Evolutionary conservation across 805 yeast species (phyloP).

Genomic region (Hyphopichia homilentoma): DNA sequence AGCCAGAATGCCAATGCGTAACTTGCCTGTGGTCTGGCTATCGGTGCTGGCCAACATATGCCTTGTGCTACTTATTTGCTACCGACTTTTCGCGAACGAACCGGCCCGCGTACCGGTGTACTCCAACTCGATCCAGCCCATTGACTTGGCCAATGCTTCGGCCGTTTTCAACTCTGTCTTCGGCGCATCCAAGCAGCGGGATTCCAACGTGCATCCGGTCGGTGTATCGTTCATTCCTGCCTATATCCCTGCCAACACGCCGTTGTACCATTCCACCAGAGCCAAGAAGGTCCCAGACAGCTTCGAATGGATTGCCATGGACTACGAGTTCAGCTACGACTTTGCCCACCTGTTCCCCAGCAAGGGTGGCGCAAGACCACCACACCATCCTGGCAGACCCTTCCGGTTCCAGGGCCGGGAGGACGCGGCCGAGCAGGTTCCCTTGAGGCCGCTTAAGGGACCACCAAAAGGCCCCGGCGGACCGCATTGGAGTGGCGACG

Average conservation of each 20-base stretch:
- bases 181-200: constrained; percentile 50
- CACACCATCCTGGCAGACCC: constrained; percentile 5
- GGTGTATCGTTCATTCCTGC: constrained; percentile 62
- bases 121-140: too few relatives aligned
- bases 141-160: constrained; percentile 48
- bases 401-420: constrained; percentile 4
- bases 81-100: too few relatives aligned
- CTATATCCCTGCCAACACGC: constrained; percentile 54
- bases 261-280: constrained; percentile 51
- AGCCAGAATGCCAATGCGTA: too few relatives aligned
- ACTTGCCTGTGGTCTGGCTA: too few relatives aligned
- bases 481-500: too few relatives aligned
- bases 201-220: constrained; percentile 49
- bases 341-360: constrained; percentile 37
- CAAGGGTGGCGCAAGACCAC: constrained; percentile 1
- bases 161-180: constrained; percentile 54
- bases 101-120: too few relatives aligned
- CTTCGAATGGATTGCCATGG: constrained; percentile 65
- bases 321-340: constrained; percentile 54
- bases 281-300: constrained; percentile 38
- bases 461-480: too few relatives aligned
- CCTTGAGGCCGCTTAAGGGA: constrained; percentile 2
- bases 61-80: too few relatives aligned
- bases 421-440: constrained; percentile 5
- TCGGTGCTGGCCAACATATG: too few relatives aligned